phyloP scores from a whole-genome alignment of 2,329 filamentous ascomycete species.

The Nemania abortiva region DNA sequence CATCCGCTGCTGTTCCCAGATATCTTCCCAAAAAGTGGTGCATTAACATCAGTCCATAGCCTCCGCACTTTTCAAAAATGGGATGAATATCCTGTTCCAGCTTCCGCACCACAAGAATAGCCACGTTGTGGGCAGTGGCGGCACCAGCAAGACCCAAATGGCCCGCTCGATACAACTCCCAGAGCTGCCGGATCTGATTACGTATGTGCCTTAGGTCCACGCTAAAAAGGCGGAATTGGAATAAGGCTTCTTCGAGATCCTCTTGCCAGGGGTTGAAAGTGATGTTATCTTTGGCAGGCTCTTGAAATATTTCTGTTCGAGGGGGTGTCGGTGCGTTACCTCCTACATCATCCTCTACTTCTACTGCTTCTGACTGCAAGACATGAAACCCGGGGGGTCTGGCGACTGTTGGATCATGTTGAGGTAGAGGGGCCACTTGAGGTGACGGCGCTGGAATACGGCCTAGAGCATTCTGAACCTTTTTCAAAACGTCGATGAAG shows the following conservation, averaged over 20 bases:
- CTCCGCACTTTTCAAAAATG: slow-evolving; percentile 2
- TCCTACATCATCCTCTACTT: slow-evolving; percentile 13
- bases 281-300: slow-evolving; percentile 1
- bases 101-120: slow-evolving; percentile 15
- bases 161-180: slow-evolving; percentile 13
- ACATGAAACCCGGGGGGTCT: not conserved
- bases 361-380: not conserved
- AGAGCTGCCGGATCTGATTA: slow-evolving; percentile 18
- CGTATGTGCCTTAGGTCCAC: slow-evolving; percentile 16
- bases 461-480: not conserved
- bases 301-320: not conserved
- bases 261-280: slow-evolving; percentile 21
- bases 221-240: slow-evolving; percentile 19
- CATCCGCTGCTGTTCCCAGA: not conserved
- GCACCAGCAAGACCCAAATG: slow-evolving; percentile 8
- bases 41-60: slow-evolving; percentile 2
- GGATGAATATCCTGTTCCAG: slow-evolving; percentile 16
- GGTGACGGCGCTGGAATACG: too few relatives aligned
- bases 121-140: slow-evolving; percentile 21
- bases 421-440: too few relatives aligned
- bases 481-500: slow-evolving; percentile 21
- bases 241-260: slow-evolving; percentile 22
- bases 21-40: slow-evolving; percentile 9
- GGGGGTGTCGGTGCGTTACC: not conserved
- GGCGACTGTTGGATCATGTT: not conserved